Conservation (phyloP, 2,329 filamentous ascomycete species). For the Metarhizium robertsii region DNA sequence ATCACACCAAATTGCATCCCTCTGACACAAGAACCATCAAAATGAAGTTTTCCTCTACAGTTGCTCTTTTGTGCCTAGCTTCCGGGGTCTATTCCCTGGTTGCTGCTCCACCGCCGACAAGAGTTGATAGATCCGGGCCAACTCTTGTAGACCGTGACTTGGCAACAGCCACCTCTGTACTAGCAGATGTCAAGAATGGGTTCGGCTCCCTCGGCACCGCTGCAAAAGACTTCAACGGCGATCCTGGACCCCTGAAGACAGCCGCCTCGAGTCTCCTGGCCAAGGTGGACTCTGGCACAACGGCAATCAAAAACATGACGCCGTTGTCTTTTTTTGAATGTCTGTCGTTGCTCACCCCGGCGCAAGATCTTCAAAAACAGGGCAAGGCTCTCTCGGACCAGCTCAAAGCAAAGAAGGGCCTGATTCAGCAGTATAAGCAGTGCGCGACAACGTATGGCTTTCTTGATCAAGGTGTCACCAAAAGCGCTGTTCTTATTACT, state of each 20-base stretch:
- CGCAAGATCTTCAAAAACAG: conserved; percentile 6
- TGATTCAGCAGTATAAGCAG: conserved; percentile 5
- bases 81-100: not conserved
- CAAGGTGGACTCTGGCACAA: conserved; percentile 7
- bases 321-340: conserved; percentile 6
- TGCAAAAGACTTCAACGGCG: conserved; percentile 5
- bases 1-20: too few species aligned
- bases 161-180: conserved; percentile 7
- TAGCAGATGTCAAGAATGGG: conserved; percentile 7
- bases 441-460: conserved; percentile 4
- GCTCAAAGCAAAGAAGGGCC: conserved; percentile 1
- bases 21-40: not conserved
- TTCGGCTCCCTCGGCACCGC: conserved; percentile 4
- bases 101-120: not conserved
- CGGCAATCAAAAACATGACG: conserved; percentile 5
- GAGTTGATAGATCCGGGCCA: not conserved
- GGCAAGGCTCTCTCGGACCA: conserved; percentile 3
- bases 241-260: conserved; percentile 1
- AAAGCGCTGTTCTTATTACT: not conserved
- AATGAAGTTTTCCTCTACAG: not conserved
- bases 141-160: conserved; percentile 5
- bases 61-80: not conserved
- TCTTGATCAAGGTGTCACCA: not conserved
- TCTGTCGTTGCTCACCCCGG: conserved; percentile 5
- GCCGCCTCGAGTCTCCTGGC: conserved; percentile 4